Conservation (phyloP, 1,284 basidiomycete genomes). For the Peniophora sp. region DNA sequence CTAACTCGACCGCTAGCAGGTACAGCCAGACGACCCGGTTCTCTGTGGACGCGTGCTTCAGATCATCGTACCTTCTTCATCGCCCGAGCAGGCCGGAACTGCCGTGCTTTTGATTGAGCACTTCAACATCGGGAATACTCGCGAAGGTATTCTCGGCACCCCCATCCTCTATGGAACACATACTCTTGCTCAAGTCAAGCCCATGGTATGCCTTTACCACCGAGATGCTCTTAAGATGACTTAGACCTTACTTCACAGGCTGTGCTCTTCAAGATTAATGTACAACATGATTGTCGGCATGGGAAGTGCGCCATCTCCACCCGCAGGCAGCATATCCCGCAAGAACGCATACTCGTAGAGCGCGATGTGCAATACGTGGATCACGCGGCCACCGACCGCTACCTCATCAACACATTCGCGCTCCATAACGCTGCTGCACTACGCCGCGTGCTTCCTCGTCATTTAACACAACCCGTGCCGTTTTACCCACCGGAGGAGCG, state of each 20-base stretch:
- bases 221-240: neutral
- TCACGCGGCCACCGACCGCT: neutral
- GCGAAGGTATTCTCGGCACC: no score
- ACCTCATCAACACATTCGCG: neutral
- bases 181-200: neutral
- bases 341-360: neutral
- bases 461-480: slow-evolving; percentile 6
- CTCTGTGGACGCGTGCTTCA: no score
- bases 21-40: no score
- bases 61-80: no score
- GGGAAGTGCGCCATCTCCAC: neutral
- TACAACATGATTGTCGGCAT: neutral
- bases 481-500: slow-evolving; percentile 4
- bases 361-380: neutral
- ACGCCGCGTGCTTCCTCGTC: neutral
- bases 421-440: neutral
- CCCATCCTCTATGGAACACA: no score
- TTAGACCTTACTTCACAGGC: neutral
- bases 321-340: neutral
- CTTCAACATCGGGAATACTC: no score
- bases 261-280: neutral
- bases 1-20: no score
- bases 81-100: no score
- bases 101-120: no score
- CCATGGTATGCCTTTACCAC: neutral